Conservation (phyloP, 2,329 filamentous ascomycete species). For the Claviceps sp. region DNA sequence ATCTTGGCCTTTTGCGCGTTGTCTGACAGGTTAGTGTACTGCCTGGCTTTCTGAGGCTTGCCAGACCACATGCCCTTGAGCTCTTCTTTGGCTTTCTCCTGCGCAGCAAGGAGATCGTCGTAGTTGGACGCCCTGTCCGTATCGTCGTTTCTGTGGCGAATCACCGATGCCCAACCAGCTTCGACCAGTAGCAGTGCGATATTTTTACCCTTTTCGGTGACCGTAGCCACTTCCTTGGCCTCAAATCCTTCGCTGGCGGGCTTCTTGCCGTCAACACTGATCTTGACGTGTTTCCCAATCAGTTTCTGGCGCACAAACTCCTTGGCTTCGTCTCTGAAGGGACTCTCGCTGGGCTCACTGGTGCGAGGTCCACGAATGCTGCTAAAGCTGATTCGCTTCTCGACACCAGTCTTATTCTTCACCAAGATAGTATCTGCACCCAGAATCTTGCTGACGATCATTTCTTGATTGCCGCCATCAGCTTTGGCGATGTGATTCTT, state of each 20-base stretch:
- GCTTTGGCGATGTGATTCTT: slow-evolving; percentile 65
- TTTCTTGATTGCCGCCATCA: slow-evolving; percentile 56
- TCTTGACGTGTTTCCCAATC: slow-evolving; percentile 89
- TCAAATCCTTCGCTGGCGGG: slow-evolving; percentile 84
- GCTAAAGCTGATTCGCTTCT: slow-evolving; percentile 85
- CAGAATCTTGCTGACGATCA: slow-evolving; percentile 71
- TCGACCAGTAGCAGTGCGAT: slow-evolving; percentile 76
- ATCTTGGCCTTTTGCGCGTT: slow-evolving; percentile 91
- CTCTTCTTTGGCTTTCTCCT: slow-evolving; percentile 71
- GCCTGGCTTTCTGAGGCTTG: slow-evolving; percentile 71
- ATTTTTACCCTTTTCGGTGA: slow-evolving; percentile 75
- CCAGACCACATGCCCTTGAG: slow-evolving; percentile 92
- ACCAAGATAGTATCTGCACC: slow-evolving; percentile 83
- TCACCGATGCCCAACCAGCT: slow-evolving; percentile 84
- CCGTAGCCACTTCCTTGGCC: slow-evolving; percentile 84
- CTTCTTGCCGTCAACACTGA: slow-evolving; percentile 81
- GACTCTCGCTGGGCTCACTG: slow-evolving; percentile 72
- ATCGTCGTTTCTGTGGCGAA: slow-evolving; percentile 89
- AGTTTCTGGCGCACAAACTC: slow-evolving; percentile 87
- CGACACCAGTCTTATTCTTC: slow-evolving; percentile 67
- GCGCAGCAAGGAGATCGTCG: slow-evolving; percentile 70
- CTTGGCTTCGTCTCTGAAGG: slow-evolving; percentile 87
- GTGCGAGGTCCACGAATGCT: slow-evolving; percentile 89
- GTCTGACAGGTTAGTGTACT: slow-evolving; percentile 83
- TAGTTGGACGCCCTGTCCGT: slow-evolving; percentile 90